Evolutionary conservation across 305 asterid species (phyloP).

Genomic region (Caryopteris hybrid): DNA sequence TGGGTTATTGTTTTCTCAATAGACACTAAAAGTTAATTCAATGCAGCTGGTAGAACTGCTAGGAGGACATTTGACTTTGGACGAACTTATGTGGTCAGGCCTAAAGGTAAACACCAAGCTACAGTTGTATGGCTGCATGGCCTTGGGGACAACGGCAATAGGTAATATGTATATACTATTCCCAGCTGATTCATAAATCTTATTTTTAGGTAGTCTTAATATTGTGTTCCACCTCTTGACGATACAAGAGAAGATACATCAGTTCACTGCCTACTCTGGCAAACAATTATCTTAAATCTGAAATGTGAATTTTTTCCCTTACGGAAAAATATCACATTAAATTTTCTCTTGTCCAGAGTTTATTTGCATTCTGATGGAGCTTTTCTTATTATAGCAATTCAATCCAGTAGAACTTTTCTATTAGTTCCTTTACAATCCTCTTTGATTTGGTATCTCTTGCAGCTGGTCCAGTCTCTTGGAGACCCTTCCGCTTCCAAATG

Average conservation of each 20-base stretch:
- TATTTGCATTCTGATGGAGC: too few species aligned
- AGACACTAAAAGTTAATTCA: not conserved
- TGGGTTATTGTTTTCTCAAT: not conserved
- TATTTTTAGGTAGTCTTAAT: conserved; percentile 1
- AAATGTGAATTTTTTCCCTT: not conserved
- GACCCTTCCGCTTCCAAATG: conserved; percentile 83
- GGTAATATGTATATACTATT: conserved; percentile 36
- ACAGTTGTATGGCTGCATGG: conserved; percentile 92
- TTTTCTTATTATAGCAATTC: not conserved
- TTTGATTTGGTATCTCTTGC: conserved; percentile 30
- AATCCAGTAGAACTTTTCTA: conserved; percentile 1
- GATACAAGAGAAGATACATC: not conserved
- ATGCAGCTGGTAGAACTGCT: conserved; percentile 46
- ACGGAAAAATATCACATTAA: not conserved
- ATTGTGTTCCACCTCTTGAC: not conserved
- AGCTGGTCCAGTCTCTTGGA: conserved; percentile 86
- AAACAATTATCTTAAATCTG: not conserved
- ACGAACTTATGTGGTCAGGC: conserved; percentile 68
- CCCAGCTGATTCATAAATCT: not conserved
- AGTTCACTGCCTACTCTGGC: not conserved
- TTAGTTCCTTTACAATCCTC: conserved; percentile 14
- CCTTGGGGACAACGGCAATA: conserved; percentile 77
- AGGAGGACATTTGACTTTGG: conserved; percentile 74
- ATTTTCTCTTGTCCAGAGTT: not conserved
- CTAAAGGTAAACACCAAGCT: conserved; percentile 83